Evolutionary conservation across 257 asterid species (phyloP).

Genomic region (Craterostigma plantagineum): DNA sequence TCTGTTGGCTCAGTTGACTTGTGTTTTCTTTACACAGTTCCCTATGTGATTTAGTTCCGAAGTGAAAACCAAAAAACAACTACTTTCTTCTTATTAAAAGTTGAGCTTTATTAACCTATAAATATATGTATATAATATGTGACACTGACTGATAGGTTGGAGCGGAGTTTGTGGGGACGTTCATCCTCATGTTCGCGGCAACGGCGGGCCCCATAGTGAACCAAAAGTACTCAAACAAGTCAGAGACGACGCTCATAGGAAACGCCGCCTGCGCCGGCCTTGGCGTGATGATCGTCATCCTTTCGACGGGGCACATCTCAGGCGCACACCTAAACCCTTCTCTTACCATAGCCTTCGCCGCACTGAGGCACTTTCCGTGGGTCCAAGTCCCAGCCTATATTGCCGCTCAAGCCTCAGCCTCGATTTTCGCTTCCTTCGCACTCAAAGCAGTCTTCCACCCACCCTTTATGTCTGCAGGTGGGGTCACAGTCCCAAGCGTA

Average conservation of each 20-base stretch:
- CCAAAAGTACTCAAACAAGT: conserved; percentile 41
- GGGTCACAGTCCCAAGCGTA: conserved; percentile 75
- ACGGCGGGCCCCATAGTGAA: conserved; percentile 78
- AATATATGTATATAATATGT: too few relatives aligned
- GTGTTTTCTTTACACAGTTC: too few relatives aligned
- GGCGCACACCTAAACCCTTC: conserved; percentile 93
- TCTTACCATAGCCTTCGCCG: conserved; percentile 72
- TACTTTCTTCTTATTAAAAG: too few relatives aligned
- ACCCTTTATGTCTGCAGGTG: conserved; percentile 69
- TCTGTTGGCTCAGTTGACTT: too few relatives aligned
- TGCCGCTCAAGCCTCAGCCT: conserved; percentile 68
- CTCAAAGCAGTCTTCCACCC: conserved; percentile 77
- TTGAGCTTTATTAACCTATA: too few relatives aligned
- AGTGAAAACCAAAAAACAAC: too few relatives aligned
- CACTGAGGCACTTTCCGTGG: conserved; percentile 79
- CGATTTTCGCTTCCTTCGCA: conserved; percentile 79
- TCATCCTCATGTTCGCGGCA: conserved; percentile 75
- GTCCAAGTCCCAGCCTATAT: conserved; percentile 74
- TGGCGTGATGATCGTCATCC: conserved; percentile 74
- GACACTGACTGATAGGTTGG: conserved; percentile 72
- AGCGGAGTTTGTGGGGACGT: conserved; percentile 91
- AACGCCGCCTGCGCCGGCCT: conserved; percentile 57
- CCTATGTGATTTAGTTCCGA: too few relatives aligned
- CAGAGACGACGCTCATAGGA: conserved; percentile 57
- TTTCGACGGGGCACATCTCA: conserved; percentile 86